Conservation (phyloP, 305 asterid species). For the Fraxinus greggii region DNA sequence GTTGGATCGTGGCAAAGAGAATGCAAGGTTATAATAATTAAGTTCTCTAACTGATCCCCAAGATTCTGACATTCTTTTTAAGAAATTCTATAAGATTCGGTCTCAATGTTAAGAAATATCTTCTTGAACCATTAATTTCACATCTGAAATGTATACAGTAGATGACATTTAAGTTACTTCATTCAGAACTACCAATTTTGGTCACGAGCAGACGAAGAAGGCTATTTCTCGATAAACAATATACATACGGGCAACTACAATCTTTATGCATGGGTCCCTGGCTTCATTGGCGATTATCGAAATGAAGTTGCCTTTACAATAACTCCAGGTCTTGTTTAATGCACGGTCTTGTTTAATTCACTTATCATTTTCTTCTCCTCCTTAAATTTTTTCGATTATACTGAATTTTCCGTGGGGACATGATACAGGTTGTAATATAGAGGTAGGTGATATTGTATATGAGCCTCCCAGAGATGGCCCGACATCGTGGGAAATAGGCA, state of each 20-base stretch:
- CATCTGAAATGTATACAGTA: neutral
- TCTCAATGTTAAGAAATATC: neutral
- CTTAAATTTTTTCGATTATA: neutral
- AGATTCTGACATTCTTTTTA: neutral
- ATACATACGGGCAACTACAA: constrained; percentile 62
- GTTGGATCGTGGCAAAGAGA: constrained; percentile 96
- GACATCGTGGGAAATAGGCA: constrained; percentile 91
- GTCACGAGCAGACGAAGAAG: constrained; percentile 65
- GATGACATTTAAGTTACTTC: neutral
- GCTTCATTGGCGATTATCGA: constrained; percentile 78
- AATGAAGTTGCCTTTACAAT: constrained; percentile 52
- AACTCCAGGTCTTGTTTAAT: constrained; percentile 50
- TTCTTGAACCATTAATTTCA: neutral
- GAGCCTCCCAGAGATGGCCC: constrained; percentile 90
- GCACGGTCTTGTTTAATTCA: constrained; percentile 34
- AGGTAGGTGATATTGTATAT: constrained; percentile 59
- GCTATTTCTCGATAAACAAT: constrained; percentile 61
- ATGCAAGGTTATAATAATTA: constrained; percentile 57
- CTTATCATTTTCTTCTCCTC: neutral
- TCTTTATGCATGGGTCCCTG: constrained; percentile 88
- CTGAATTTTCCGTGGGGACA: neutral
- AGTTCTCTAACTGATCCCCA: neutral
- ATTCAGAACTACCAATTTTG: constrained; percentile 85
- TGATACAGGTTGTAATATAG: constrained; percentile 52
- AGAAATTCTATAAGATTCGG: neutral